phyloP scores from a whole-genome alignment of 1,139 yeast genomes.

The Pichia sp. region DNA sequence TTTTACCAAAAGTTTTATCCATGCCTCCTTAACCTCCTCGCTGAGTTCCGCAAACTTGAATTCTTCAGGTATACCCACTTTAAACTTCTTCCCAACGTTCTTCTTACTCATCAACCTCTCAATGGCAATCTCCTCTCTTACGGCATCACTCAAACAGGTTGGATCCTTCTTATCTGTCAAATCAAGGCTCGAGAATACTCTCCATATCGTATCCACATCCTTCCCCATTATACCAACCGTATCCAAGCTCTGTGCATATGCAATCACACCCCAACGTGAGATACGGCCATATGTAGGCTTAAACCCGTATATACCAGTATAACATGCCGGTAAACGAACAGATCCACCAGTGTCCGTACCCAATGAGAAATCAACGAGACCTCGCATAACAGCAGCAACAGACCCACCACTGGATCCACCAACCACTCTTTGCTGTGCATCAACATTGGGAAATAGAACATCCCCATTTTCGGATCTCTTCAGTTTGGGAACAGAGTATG shows the following conservation, averaged over 20 bases:
- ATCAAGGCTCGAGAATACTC: conserved; percentile 53
- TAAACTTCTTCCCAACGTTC: conserved; percentile 23
- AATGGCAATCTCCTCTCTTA: conserved; percentile 26
- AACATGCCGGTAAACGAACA: conserved; percentile 84
- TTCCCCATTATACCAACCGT: conserved; percentile 80
- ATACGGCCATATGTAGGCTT: conserved; percentile 91
- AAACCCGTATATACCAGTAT: conserved; percentile 76
- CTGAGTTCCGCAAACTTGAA: conserved; percentile 52
- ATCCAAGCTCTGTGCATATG: conserved; percentile 92
- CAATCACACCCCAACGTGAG: conserved; percentile 85
- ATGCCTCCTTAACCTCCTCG: conserved; percentile 36
- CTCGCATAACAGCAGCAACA: conserved; percentile 83
- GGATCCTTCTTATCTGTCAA: conserved; percentile 70
- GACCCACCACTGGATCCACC: conserved; percentile 98
- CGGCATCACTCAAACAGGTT: conserved; percentile 46
- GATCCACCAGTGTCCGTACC: conserved; percentile 99
- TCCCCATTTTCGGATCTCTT: not conserved
- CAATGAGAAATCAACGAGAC: conserved; percentile 58
- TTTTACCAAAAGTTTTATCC: conserved; percentile 38
- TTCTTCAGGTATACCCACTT: conserved; percentile 69
- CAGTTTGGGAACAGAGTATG: conserved; percentile 8
- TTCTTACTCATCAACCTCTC: conserved; percentile 12
- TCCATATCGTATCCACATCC: conserved; percentile 35
- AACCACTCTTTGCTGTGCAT: conserved; percentile 35
- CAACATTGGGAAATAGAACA: conserved; percentile 2